These are phyloP conservation scores for Nelumbo lutea DNA, from an alignment of 164 flowering plant species.

Conservation along the genomic window DNA sequence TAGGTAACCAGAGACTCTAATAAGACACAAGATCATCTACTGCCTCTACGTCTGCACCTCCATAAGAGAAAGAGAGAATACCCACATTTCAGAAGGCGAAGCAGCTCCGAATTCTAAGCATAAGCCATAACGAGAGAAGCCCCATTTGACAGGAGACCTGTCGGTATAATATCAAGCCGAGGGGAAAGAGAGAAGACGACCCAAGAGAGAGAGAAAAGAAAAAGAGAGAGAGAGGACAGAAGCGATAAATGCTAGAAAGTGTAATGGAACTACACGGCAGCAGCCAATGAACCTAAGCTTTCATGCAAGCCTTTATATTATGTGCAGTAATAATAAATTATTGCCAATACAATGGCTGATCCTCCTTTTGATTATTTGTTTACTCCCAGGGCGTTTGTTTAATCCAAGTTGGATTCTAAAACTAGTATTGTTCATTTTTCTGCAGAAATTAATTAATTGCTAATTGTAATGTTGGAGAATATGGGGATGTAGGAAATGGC, in stretches of 20 bases:
- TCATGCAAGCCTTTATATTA: conserved; percentile 23
- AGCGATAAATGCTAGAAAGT: conserved; percentile 3
- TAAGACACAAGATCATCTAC: background rate
- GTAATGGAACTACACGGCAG: conserved; percentile 24
- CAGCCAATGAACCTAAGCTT: conserved; percentile 26
- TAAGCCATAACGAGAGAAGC: conserved; percentile 1
- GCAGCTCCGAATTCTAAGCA: conserved; percentile 5
- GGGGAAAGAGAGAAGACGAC: background rate
- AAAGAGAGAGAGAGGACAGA: conserved; percentile 10
- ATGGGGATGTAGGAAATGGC: too few relatives aligned
- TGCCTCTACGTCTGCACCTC: background rate
- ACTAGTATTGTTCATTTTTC: background rate
- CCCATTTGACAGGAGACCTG: conserved; percentile 11
- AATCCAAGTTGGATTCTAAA: background rate
- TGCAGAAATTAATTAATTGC: too few relatives aligned
- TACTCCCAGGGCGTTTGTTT: background rate
- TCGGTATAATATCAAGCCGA: background rate
- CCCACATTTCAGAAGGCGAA: conserved; percentile 21
- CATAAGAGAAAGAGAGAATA: conserved; percentile 14
- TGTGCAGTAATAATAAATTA: background rate
- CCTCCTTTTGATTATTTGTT: background rate
- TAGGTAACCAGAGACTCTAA: background rate
- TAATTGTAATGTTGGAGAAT: too few relatives aligned
- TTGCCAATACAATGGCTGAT: background rate
- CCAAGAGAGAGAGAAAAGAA: background rate